A percentile compares a stretch with the other conserved stretches of the same genome.
Evolutionary conservation across 1,284 basidiomycete genomes (phyloP).

Genomic region (Termitomyces sp.): DNA sequence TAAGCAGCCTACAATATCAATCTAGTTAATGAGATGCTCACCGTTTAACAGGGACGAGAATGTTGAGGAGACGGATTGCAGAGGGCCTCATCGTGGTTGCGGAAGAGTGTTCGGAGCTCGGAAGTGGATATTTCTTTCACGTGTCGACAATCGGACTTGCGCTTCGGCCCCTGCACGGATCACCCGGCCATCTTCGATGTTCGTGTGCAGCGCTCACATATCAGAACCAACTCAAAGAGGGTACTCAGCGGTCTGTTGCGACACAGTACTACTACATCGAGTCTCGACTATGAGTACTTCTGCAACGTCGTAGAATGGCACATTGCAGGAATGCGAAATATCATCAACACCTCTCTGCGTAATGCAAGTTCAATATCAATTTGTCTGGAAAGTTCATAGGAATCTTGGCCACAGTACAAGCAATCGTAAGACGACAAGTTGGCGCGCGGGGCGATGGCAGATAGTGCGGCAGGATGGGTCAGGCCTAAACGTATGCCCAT

Average conservation of each 20-base stretch:
- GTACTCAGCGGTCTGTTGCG: slow-evolving; percentile 73
- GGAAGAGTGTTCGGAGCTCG: slow-evolving; percentile 13
- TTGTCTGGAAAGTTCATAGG: slow-evolving; percentile 42
- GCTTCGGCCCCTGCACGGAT: no score
- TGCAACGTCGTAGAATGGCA: slow-evolving; percentile 98
- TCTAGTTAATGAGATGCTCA: slow-evolving; percentile 38
- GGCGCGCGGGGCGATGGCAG: slow-evolving; percentile 51
- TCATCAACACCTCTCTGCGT: slow-evolving; percentile 83
- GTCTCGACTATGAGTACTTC: slow-evolving; percentile 92
- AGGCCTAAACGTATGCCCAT: slow-evolving; percentile 79
- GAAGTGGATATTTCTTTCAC: slow-evolving; percentile 1
- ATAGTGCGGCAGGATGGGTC: slow-evolving; percentile 45
- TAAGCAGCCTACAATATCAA: slow-evolving; percentile 3
- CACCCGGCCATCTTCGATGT: no score
- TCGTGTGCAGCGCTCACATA: no score
- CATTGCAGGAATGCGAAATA: slow-evolving; percentile 88
- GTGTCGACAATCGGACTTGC: background rate
- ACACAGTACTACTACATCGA: slow-evolving; percentile 94
- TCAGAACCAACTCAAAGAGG: slow-evolving; percentile 82
- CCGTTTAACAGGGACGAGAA: slow-evolving; percentile 91
- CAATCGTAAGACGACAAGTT: slow-evolving; percentile 81
- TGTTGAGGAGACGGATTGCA: slow-evolving; percentile 68
- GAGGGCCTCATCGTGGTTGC: slow-evolving; percentile 66
- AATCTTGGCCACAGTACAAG: slow-evolving; percentile 90
- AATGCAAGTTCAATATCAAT: slow-evolving; percentile 49